Evolutionary conservation across 2,329 filamentous ascomycete species (phyloP).

Genomic region (Aspergillus eucalypticola): DNA sequence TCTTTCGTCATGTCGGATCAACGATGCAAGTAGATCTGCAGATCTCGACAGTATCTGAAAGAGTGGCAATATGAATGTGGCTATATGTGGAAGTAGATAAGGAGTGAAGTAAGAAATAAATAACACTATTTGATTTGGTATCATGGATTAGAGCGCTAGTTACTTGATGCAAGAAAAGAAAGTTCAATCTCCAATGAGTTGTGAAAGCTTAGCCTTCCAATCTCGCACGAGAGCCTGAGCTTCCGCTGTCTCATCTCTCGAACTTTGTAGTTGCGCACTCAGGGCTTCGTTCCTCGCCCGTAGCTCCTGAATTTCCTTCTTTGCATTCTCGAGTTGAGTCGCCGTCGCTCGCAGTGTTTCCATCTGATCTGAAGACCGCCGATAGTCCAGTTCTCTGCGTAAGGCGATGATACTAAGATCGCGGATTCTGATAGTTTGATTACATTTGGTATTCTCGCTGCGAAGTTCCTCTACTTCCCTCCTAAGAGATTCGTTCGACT

Average conservation of each 20-base stretch:
- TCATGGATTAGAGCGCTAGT: no score
- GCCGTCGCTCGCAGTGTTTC: background rate
- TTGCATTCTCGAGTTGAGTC: background rate
- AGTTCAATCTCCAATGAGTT: background rate
- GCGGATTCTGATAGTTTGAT: constrained; percentile 2
- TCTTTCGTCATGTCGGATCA: no score
- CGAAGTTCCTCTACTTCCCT: background rate
- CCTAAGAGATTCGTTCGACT: background rate
- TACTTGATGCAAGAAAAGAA: no score
- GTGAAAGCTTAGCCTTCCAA: constrained; percentile 7
- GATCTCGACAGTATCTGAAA: no score
- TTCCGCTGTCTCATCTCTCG: background rate
- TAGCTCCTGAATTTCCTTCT: background rate
- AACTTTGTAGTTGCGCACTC: background rate
- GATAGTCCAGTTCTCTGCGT: background rate
- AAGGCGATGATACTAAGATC: constrained; percentile 1
- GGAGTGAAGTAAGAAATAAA: no score
- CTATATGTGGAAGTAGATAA: no score
- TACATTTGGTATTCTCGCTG: background rate
- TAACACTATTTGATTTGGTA: no score
- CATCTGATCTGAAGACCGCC: background rate
- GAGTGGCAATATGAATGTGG: no score
- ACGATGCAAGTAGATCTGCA: no score
- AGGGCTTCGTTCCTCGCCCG: background rate
- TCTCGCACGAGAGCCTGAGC: background rate